A percentile compares a stretch with the other conserved stretches of the same genome.
Evolutionary conservation across 176 grass and related monocot species (phyloP).

Genomic region (maize (Zea mays)): DNA sequence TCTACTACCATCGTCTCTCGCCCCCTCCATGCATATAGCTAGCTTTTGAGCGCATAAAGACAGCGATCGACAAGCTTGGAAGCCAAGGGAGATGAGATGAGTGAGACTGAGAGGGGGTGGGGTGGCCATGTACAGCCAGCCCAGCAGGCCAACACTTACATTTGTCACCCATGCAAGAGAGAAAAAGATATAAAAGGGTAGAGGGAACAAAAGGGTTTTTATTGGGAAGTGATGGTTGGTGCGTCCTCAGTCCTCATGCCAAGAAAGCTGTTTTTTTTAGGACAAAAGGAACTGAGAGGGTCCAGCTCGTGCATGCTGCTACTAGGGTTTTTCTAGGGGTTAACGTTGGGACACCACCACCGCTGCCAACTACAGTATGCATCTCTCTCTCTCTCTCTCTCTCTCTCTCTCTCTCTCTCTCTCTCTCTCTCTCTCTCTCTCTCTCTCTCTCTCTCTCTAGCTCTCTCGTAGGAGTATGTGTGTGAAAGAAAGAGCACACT

Average conservation of each 20-base stretch:
- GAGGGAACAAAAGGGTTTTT: constrained; percentile 30
- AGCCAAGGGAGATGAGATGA: constrained; percentile 47
- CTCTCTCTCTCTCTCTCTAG: neutral
- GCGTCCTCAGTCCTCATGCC: constrained; percentile 59
- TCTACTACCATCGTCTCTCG: neutral
- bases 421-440: neutral
- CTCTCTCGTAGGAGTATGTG: neutral
- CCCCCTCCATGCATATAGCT: neutral
- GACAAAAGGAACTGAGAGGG: neutral
- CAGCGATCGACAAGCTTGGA: constrained; percentile 52
- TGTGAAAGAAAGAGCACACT: constrained; percentile 6
- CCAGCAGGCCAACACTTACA: constrained; percentile 48
- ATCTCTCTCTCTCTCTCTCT: neutral
- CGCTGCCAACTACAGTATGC: neutral
- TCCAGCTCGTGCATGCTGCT: constrained; percentile 36
- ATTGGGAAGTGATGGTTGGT: constrained; percentile 66
- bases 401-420: neutral
- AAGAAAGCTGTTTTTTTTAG: constrained; percentile 55
- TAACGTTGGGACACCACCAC: constrained; percentile 26
- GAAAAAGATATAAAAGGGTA: neutral
- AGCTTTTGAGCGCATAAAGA: constrained; percentile 47
- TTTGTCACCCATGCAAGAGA: constrained; percentile 53
- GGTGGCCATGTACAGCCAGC: constrained; percentile 7
- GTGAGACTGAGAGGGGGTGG: neutral
- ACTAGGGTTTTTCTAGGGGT: constrained; percentile 40